phyloP scores from a whole-genome alignment of 2,329 filamentous ascomycete genomes.

The Fusarium multiceps region DNA sequence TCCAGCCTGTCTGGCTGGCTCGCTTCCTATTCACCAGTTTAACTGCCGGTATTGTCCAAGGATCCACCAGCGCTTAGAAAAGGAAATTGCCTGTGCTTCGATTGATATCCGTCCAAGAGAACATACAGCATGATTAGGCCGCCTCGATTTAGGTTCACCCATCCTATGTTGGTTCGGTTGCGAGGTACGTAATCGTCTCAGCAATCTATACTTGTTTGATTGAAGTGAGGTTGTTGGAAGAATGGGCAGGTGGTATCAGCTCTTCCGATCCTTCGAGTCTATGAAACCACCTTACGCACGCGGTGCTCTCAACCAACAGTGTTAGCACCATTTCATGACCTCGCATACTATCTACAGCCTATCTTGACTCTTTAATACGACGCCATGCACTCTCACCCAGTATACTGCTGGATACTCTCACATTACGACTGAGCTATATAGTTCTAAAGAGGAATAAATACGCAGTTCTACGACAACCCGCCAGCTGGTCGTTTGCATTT shows the following conservation, averaged over 20 bases:
- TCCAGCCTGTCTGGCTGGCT: slow-evolving; percentile 35
- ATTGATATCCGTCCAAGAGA: slow-evolving; percentile 32
- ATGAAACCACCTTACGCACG: background rate
- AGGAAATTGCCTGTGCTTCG: slow-evolving; percentile 33
- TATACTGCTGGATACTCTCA: background rate
- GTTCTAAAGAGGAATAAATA: background rate
- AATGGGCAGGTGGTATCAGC: background rate
- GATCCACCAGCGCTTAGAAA: slow-evolving; percentile 32
- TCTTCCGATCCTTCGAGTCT: background rate
- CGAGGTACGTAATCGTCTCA: slow-evolving; percentile 5
- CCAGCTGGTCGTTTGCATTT: background rate
- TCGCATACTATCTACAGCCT: background rate
- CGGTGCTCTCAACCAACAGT: background rate
- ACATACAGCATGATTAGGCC: slow-evolving; percentile 28
- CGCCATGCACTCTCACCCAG: background rate
- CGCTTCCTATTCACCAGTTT: slow-evolving; percentile 36
- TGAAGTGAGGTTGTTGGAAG: background rate
- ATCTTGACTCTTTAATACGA: background rate
- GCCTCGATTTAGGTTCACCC: slow-evolving; percentile 24
- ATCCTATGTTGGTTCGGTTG: slow-evolving; percentile 18
- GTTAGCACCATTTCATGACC: background rate
- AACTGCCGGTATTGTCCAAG: slow-evolving; percentile 41
- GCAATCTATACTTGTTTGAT: background rate
- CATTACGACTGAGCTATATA: background rate
- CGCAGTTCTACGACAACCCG: background rate